Base-by-base conservation (phyloP, 2,329 filamentous ascomycete genomes). In the Saccharata proteae region DNA sequence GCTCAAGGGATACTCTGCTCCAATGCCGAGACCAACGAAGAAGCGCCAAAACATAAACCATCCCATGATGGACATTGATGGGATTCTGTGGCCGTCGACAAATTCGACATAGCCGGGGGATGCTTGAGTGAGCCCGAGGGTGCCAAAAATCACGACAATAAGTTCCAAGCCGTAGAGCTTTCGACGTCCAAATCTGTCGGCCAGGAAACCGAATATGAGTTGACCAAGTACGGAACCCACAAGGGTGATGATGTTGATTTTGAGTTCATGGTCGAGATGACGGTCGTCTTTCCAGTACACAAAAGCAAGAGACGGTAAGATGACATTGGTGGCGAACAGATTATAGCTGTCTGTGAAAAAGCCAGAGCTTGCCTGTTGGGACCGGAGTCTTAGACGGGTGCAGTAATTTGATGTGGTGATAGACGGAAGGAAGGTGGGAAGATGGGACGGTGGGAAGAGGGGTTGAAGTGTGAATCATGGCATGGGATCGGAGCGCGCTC, bases 161-260 rank as follows among this genome's bases (percentile, higher is more conserved):
- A 59, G 38, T 29, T 58, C 57, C 11, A 58, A 41, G 3, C 57
- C 56, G 30, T 60, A 60, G 41, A 58, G 53, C 18, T 55, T 52
- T 16, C 52, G 42, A 34, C 55, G 38, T n/a, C 55, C 54, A 14
- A 53, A 43, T 6, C 46, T 24, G 34, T 60, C 57, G 9, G 54
- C 56, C 11, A 52, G 47, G 25, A 53, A 43, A 12, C 57, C 56
- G 35, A 60, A 59, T 4, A 51, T 41, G 9, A 58, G 30, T 27
- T 55, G 49, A 6, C 56, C 56, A 8, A 58, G 25, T 40, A 57
- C 55, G 7, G 54, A 58, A 14, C 54, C 55, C 4, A 46, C 48
- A 5, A 59, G 46, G 1, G 56, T 59, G 10, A 55, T 48, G 43
- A 57, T 48, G 16, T 52, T 55, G 23, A 55, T 54, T 19, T 47